phyloP scores from a whole-genome alignment of 1,139 yeast species.

The Scheffersomyces titani region DNA sequence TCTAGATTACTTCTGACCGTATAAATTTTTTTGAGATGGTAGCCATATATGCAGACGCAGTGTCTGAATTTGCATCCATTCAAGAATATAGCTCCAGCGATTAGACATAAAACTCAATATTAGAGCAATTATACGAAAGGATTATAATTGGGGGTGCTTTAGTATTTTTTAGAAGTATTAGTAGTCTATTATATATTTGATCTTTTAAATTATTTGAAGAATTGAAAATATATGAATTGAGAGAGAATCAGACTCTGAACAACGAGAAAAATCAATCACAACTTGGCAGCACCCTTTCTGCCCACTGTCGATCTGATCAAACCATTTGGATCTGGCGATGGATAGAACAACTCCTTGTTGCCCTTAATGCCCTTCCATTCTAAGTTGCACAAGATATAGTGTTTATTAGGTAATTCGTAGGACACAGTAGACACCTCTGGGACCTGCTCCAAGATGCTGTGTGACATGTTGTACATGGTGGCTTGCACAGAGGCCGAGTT shows the following conservation, averaged over 20 bases:
- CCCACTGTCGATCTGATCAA: constrained; percentile 84
- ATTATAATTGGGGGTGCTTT: too few species aligned
- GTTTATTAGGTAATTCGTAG: constrained; percentile 86
- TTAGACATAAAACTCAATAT: background rate
- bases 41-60: background rate
- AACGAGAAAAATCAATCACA: constrained; percentile 23
- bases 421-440: constrained; percentile 62
- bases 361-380: constrained; percentile 82
- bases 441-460: constrained; percentile 61
- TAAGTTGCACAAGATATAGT: constrained; percentile 77
- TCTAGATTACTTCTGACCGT: background rate
- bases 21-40: background rate
- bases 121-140: background rate
- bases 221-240: background rate
- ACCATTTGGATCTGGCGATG: constrained; percentile 91
- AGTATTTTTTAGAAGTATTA: background rate
- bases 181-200: background rate
- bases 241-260: background rate
- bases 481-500: constrained; percentile 93
- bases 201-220: background rate
- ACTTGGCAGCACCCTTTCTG: constrained; percentile 49
- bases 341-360: constrained; percentile 83
- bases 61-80: background rate
- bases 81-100: background rate
- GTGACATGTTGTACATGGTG: constrained; percentile 90